These are phyloP conservation scores for Phytophthora agathidicida DNA, from an alignment of 352 stramenopile genomes.

Conservation along the genomic window DNA sequence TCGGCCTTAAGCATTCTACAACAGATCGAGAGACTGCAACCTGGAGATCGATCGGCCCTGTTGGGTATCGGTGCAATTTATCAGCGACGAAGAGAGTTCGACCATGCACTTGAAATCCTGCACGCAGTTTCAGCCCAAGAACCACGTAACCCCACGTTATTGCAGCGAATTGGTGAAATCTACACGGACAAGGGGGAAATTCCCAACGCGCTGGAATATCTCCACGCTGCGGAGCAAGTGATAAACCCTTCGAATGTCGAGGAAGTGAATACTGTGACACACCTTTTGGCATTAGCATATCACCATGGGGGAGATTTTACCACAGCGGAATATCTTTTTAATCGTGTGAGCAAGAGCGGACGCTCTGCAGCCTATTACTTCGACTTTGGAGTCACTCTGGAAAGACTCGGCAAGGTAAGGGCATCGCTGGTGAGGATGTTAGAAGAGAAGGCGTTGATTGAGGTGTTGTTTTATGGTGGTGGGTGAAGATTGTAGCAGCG, in stretches of 20 bases:
- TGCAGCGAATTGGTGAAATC: slow-evolving; percentile 40
- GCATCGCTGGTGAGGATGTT: background rate
- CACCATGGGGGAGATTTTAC: slow-evolving; percentile 37
- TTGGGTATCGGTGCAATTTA: slow-evolving; percentile 40
- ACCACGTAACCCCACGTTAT: slow-evolving; percentile 20
- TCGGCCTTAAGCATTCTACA: slow-evolving; percentile 34
- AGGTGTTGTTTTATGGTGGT: background rate
- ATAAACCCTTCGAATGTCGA: slow-evolving; percentile 1
- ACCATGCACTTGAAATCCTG: slow-evolving; percentile 30
- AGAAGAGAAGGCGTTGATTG: background rate
- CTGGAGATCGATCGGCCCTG: slow-evolving; percentile 22
- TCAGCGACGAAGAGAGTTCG: slow-evolving; percentile 32
- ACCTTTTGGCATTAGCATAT: slow-evolving; percentile 47
- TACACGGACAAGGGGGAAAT: slow-evolving; percentile 35
- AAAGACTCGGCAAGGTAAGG: slow-evolving; percentile 49
- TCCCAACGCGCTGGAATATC: slow-evolving; percentile 23
- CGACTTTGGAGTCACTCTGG: slow-evolving; percentile 58
- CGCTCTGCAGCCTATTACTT: slow-evolving; percentile 49
- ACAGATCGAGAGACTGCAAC: slow-evolving; percentile 30
- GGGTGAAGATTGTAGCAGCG: slow-evolving; percentile 47
- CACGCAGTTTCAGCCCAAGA: slow-evolving; percentile 13
- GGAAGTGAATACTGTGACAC: slow-evolving; percentile 12
- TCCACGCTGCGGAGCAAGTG: slow-evolving; percentile 18
- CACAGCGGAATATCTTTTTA: slow-evolving; percentile 39
- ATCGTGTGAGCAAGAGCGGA: slow-evolving; percentile 11